Percentiles rank a stretch among this genome's conserved stretches.
Conservation (phyloP, 192 early-diverging fungal genomes). For the Thamnidium elegans region DNA sequence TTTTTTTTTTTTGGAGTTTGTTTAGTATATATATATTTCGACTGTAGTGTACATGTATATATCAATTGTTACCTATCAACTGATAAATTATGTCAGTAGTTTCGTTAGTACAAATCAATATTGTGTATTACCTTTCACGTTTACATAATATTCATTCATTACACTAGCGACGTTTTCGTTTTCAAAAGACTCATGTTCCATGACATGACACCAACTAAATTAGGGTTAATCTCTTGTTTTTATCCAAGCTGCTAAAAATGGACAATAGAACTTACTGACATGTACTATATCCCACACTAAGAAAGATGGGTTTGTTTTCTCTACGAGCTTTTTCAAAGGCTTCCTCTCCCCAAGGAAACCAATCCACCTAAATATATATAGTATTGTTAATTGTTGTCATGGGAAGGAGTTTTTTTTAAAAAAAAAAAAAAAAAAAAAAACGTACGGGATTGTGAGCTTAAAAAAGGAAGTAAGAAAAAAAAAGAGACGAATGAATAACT, state of each 20-base stretch:
- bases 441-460: slow-evolving; percentile 50
- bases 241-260: neutral
- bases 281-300: slow-evolving; percentile 66
- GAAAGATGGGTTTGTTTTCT: slow-evolving; percentile 60
- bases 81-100: slow-evolving; percentile 15
- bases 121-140: slow-evolving; percentile 49
- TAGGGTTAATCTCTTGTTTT: neutral
- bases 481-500: neutral
- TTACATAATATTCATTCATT: slow-evolving; percentile 61
- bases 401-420: neutral
- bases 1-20: neutral
- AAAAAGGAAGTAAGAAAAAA: neutral
- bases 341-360: slow-evolving; percentile 67
- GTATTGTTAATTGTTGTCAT: neutral
- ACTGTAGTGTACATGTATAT: neutral
- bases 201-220: slow-evolving; percentile 60
- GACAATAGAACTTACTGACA: slow-evolving; percentile 46
- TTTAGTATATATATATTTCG: neutral
- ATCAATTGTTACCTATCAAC: slow-evolving; percentile 22
- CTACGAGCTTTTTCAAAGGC: slow-evolving; percentile 51
- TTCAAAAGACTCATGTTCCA: slow-evolving; percentile 67
- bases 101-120: neutral
- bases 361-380: slow-evolving; percentile 44
- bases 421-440: neutral
- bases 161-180: slow-evolving; percentile 48